These are phyloP conservation scores for Aureobasidium subglaciale DNA, from an alignment of 2,329 filamentous ascomycete species.

Conservation along the genomic window DNA sequence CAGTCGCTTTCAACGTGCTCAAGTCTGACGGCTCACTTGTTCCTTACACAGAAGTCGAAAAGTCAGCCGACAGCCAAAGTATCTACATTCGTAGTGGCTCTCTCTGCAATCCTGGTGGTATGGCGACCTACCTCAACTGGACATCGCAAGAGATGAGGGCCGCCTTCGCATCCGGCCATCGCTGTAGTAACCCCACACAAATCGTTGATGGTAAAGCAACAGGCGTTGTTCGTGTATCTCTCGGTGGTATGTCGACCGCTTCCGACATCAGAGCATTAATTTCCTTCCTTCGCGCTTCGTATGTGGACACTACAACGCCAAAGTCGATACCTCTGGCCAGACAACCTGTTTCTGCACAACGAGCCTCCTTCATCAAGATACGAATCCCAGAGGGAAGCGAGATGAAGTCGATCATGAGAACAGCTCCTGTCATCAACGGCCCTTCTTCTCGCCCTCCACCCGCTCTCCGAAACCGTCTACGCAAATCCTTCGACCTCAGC, in stretches of 20 bases:
- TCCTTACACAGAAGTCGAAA: slow-evolving; percentile 79
- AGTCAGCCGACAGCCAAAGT: slow-evolving; percentile 67
- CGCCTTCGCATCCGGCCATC: slow-evolving; percentile 78
- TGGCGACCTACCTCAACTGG: slow-evolving; percentile 65
- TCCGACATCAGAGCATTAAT: slow-evolving; percentile 67
- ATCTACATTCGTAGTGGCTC: slow-evolving; percentile 85
- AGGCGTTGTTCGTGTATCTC: slow-evolving; percentile 74
- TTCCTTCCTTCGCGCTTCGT: slow-evolving; percentile 27
- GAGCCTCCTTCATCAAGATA: slow-evolving; percentile 4
- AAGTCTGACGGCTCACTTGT: slow-evolving; percentile 66
- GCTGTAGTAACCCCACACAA: slow-evolving; percentile 78
- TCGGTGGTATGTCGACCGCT: slow-evolving; percentile 82
- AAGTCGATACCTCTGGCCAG: background rate
- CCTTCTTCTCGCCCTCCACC: background rate
- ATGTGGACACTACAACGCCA: slow-evolving; percentile 20
- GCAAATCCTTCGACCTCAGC: background rate
- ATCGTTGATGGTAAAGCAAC: slow-evolving; percentile 79
- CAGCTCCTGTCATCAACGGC: background rate
- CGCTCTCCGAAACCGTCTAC: background rate
- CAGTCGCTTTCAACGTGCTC: slow-evolving; percentile 75
- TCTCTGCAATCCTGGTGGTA: slow-evolving; percentile 84
- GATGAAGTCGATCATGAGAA: background rate
- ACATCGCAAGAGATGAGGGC: slow-evolving; percentile 73
- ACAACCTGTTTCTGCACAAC: background rate
- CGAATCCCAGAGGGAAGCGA: background rate